phyloP scores from a whole-genome alignment of 129 eudicot species.

The Chrysanthemum seticuspe region DNA sequence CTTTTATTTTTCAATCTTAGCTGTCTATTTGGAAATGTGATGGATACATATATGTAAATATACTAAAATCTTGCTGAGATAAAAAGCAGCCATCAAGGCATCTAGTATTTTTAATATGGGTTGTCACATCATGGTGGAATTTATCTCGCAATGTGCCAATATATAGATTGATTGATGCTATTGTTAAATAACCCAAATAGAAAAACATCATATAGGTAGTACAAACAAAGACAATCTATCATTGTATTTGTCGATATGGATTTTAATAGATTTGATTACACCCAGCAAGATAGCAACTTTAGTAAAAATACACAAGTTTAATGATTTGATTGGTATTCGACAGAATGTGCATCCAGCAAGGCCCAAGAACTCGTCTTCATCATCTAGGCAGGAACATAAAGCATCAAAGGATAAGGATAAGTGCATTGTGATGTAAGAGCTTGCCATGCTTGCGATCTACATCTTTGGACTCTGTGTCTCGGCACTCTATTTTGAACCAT shows the following conservation, averaged over 20 bases:
- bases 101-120: neutral
- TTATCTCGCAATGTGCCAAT: neutral
- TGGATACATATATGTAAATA: neutral
- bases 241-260: neutral
- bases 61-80: neutral
- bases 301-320: neutral
- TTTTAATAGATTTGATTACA: neutral
- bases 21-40: neutral
- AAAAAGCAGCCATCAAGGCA: conserved; percentile 19
- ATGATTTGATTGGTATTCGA: conserved; percentile 14
- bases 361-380: conserved; percentile 40
- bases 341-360: conserved; percentile 60
- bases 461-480: conserved; percentile 30
- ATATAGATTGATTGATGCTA: neutral
- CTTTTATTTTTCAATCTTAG: conserved; percentile 6
- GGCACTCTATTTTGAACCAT: conserved; percentile 21
- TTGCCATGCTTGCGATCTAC: neutral
- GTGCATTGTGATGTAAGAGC: conserved; percentile 63
- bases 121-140: neutral
- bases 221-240: neutral
- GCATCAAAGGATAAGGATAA: conserved; percentile 50
- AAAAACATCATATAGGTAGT: neutral
- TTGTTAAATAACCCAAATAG: neutral
- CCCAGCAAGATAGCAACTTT: neutral
- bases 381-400: conserved; percentile 61